Conservation (phyloP, 2,329 filamentous ascomycete species). For the Mycosphaerella sp. region DNA sequence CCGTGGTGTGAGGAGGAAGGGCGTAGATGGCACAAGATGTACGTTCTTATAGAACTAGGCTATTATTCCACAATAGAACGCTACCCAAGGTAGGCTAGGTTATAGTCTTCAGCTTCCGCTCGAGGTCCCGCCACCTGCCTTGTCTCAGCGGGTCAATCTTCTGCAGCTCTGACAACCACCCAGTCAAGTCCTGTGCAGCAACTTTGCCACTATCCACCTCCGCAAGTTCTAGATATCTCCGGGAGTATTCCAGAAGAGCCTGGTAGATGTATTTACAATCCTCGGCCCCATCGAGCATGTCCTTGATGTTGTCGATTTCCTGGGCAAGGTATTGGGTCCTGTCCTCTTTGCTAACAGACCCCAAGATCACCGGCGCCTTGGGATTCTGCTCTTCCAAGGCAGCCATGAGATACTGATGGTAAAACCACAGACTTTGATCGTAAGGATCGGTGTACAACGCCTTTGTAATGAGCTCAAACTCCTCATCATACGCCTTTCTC, state of each 20-base stretch:
- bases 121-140: constrained; percentile 70
- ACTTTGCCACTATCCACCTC: constrained; percentile 36
- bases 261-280: constrained; percentile 88
- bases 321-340: constrained; percentile 59
- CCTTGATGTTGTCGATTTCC: constrained; percentile 70
- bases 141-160: constrained; percentile 66
- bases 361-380: constrained; percentile 50
- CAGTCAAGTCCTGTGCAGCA: constrained; percentile 42
- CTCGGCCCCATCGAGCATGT: constrained; percentile 56
- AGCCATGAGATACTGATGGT: constrained; percentile 80
- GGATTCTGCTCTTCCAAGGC: constrained; percentile 51
- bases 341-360: constrained; percentile 55
- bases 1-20: no score
- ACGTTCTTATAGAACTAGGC: no score
- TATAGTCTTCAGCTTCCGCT: constrained; percentile 39
- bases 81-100: no score
- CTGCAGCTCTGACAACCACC: constrained; percentile 58
- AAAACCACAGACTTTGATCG: constrained; percentile 96
- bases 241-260: constrained; percentile 68
- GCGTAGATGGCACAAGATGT: no score
- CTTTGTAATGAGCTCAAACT: constrained; percentile 68
- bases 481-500: constrained; percentile 65
- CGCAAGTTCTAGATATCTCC: constrained; percentile 51
- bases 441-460: constrained; percentile 85
- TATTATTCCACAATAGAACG: no score